Base-by-base conservation (phyloP, 1,284 basidiomycete genomes). In the Ganoderma multipileum region DNA sequence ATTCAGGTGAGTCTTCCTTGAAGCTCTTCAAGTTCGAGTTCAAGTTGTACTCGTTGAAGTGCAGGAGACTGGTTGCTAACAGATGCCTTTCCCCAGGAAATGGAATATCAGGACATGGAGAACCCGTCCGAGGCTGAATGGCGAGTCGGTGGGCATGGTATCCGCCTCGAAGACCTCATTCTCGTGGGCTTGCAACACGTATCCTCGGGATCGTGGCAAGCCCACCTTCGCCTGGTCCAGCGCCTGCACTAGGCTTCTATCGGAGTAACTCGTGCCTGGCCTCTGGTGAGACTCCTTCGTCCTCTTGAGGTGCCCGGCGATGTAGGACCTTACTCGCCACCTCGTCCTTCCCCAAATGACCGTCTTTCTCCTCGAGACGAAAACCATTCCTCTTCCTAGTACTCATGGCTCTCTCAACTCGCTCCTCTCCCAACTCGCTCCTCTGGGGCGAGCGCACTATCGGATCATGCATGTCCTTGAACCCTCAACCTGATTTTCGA, bases 161-260 rank as follows among this genome's bases (percentile, higher is more conserved):
- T 93, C 78, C 84, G 77, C 52, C 80, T 91, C 18, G 89, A 89
- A 47, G 86, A 93, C 75, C 81, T 93, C 61, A 80, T 89, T 60
- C 84, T 93, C 57, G 88, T 93, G 71, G 90, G 90, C 71, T 85
- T 93, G 61, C 91, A 93, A 79, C 91, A 93, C 70, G 91, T 93
- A 63, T 91, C 90, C 12, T 87, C 90, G 80, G 92, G 91, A 16
- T 89, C 87, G 68, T 93, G 91, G 91, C 91, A 93, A 72, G 91
- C 91, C 42, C 91, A 93, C 67, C 79, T 93, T 61, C 85, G 90
- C 73, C 81, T 93, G 52, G 65, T 75, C 28, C 71, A 61, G 54
- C 66, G 71, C 33, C 28, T 11, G 11, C 69, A 63, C n/a, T 69
- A 65, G 71, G 44, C 28, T 52, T 52, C 61, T 41, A 11, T 16